Conservation (phyloP, 768 basidiomycete genomes). For the Mycena galopus region DNA sequence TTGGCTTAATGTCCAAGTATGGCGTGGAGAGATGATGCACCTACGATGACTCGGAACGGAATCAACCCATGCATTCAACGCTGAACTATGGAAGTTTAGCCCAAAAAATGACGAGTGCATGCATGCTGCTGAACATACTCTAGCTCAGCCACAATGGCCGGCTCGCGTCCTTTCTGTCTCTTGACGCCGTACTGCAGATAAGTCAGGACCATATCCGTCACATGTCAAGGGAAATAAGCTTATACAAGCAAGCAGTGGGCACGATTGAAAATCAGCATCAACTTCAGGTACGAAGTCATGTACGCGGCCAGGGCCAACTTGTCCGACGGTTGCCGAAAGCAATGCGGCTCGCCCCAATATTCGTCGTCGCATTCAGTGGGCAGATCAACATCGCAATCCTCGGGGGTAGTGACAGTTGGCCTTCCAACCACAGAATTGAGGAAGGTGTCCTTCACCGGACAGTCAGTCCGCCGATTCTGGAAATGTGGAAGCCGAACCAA, state of each 20-base stretch:
- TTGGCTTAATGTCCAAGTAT: too few species aligned
- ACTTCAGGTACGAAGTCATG: slow-evolving; percentile 11
- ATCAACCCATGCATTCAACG: slow-evolving; percentile 72
- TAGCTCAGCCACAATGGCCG: slow-evolving; percentile 17
- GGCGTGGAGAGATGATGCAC: slow-evolving; percentile 7
- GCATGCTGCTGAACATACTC: slow-evolving; percentile 30
- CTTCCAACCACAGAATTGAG: slow-evolving; percentile 14
- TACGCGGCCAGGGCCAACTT: not conserved
- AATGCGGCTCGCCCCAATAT: slow-evolving; percentile 13
- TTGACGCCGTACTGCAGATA: slow-evolving; percentile 26
- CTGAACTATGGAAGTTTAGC: slow-evolving; percentile 44
- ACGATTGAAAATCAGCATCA: slow-evolving; percentile 19
- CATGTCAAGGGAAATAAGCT: not conserved
- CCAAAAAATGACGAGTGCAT: slow-evolving; percentile 29
- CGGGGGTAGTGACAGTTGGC: not conserved
- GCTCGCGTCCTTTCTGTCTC: not conserved
- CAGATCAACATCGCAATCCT: slow-evolving; percentile 21
- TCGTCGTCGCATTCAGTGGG: slow-evolving; percentile 23
- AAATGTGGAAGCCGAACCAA: not conserved
- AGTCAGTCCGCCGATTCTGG: not conserved
- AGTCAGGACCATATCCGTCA: not conserved
- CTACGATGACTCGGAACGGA: slow-evolving; percentile 60
- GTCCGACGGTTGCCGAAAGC: slow-evolving; percentile 16
- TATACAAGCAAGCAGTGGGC: slow-evolving; percentile 8
- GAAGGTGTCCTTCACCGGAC: slow-evolving; percentile 6